Evolutionary conservation across 805 yeast genomes (phyloP), one percentile per base, ranked within the genome.

Genomic region (Groenewaldozyma salmanticensis): DNA sequence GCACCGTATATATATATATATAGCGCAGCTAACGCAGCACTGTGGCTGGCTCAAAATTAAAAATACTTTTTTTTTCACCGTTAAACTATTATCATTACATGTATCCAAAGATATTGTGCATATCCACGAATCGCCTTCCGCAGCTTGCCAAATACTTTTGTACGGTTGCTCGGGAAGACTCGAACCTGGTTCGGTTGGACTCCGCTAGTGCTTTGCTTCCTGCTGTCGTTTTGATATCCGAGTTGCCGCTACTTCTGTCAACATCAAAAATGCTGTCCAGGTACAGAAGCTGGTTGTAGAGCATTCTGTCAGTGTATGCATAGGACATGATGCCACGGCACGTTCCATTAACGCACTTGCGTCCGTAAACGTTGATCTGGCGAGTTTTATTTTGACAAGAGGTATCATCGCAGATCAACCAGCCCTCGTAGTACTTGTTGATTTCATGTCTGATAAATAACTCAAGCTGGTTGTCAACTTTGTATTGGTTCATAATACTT

Each of bases 361-460:
- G 76, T 40, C 97, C 97, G 54, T 84, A 86, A 3, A 88, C 96
- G 17, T 88, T 77, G 19, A 92, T 72, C 55, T 88, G 95, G 47
- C 95, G 71, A 0, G 96, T 88, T 13, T 70, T 69, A 40, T 75
- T 67, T 1, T 82, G 84, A 64, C 97, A 90, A 1, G 92, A 72
- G 4, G 77, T 57, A 52, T 92, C 96, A 58, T 83, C 94, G 65
- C 99, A 92, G 0, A 60, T 63, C 35, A 87, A 64, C 85, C 92
- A 77, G 3, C 88, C 90, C n/a, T 83, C 78, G 58, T 92, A 92
- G 59, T 88, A 92, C 24, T 69, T 57, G 0, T 87, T 70, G 38
- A 90, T 77, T 48, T 78, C 82, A 4, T 67, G 61, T 42, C 96
- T 69, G 20, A 90, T 72, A 37, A 75, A 65, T n/a, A 65, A 58